Conservation (phyloP, 2,329 filamentous ascomycete species). For the Sporothrix pseudoabietina region DNA sequence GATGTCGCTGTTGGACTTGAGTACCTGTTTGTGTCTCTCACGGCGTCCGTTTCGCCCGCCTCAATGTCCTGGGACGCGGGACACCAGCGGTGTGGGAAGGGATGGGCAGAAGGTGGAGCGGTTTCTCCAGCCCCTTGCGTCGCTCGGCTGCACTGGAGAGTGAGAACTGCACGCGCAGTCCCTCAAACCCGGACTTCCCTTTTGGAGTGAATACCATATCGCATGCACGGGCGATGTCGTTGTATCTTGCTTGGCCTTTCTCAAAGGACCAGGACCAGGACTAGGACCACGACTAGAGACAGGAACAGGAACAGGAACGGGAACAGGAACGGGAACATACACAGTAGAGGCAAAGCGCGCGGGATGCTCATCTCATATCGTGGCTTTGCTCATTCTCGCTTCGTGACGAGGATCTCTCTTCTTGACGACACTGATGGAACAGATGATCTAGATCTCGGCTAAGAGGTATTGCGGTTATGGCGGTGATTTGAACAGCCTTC, state of each 20-base stretch:
- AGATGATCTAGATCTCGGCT: slow-evolving; percentile 30
- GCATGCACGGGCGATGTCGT: neutral
- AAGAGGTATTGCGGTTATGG: slow-evolving; percentile 18
- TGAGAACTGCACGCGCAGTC: neutral
- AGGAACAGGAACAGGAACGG: neutral
- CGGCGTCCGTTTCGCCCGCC: neutral
- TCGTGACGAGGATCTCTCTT: neutral
- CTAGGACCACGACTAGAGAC: too few relatives aligned
- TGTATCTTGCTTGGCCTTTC: neutral
- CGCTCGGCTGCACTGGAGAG: slow-evolving; percentile 9
- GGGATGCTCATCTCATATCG: neutral
- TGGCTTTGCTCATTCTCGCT: neutral
- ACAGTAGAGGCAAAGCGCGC: neutral
- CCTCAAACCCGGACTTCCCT: neutral
- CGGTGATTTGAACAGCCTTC: neutral
- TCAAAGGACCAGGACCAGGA: neutral
- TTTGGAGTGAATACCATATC: slow-evolving; percentile 3
- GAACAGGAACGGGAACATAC: too few relatives aligned
- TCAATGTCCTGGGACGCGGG: neutral
- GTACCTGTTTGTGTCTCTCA: neutral
- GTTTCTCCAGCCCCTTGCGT: slow-evolving; percentile 17
- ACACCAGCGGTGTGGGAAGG: slow-evolving; percentile 23
- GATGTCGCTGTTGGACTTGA: neutral
- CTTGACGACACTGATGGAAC: slow-evolving; percentile 6
- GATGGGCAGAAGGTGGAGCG: slow-evolving; percentile 13